These are phyloP conservation scores for Vittaforma corneae DNA, from an alignment of 371 early-diverging fungal species.

Conservation along the genomic window DNA sequence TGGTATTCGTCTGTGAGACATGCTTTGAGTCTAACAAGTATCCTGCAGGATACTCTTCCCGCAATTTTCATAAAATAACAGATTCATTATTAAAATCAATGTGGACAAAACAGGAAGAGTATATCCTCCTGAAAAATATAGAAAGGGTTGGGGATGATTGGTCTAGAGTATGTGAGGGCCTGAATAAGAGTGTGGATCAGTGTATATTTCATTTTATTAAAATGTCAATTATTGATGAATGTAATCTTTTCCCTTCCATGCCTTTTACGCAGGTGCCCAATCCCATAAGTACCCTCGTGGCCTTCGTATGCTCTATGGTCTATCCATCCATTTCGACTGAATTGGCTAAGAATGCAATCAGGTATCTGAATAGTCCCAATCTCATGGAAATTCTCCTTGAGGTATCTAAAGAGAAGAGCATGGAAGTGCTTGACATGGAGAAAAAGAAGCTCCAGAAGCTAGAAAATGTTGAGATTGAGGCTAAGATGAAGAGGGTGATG, in stretches of 20 bases:
- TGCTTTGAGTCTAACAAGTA: slow-evolving; percentile 46
- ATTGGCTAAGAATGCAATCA: slow-evolving; percentile 63
- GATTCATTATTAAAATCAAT: slow-evolving; percentile 52
- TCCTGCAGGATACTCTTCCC: slow-evolving; percentile 15
- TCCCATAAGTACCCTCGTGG: slow-evolving; percentile 81
- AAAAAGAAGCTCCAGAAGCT: slow-evolving; percentile 50
- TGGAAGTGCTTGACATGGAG: slow-evolving; percentile 46
- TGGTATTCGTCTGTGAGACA: slow-evolving; percentile 37
- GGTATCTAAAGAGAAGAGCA: slow-evolving; percentile 57
- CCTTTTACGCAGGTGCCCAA: slow-evolving; percentile 76
- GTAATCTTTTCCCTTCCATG: slow-evolving; percentile 62
- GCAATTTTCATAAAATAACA: slow-evolving; percentile 40
- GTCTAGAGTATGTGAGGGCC: slow-evolving; percentile 70
- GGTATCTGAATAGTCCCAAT: slow-evolving; percentile 8
- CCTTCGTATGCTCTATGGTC: slow-evolving; percentile 78
- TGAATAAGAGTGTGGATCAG: slow-evolving; percentile 72
- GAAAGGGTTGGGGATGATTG: slow-evolving; percentile 84
- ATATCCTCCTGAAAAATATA: slow-evolving; percentile 78
- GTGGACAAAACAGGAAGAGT: slow-evolving; percentile 85
- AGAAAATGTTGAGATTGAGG: slow-evolving; percentile 45
- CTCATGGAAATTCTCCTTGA: slow-evolving; percentile 13
- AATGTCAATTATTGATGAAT: slow-evolving; percentile 82
- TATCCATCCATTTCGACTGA: slow-evolving; percentile 75
- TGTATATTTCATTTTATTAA: slow-evolving; percentile 83
- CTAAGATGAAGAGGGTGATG: slow-evolving; percentile 45